Percentiles rank a stretch among this genome's conserved stretches.
Evolutionary conservation across 495 filamentous ascomycete genomes (phyloP).

Genomic region (Hypoxylon crocopeplum): DNA sequence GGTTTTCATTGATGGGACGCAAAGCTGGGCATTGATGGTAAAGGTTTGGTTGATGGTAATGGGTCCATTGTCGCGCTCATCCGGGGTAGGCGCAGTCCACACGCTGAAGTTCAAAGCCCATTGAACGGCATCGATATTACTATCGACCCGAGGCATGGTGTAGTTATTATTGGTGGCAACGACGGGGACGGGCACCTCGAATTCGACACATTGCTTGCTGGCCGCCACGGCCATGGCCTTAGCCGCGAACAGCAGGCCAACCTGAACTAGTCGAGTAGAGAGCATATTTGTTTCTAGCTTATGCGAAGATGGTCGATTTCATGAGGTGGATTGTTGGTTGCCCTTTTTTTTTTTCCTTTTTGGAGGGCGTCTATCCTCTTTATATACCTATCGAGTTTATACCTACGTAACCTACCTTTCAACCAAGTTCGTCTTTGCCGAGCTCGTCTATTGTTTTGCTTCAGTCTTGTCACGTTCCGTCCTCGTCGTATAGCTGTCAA

Average conservation of each 20-base stretch:
- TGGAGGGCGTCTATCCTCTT: background rate
- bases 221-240: conserved; percentile 2
- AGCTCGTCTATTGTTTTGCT: background rate
- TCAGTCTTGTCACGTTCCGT: background rate
- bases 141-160: conserved; percentile 28
- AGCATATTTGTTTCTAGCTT: background rate
- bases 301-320: background rate
- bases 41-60: conserved; percentile 46
- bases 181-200: conserved; percentile 40
- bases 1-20: conserved; percentile 41
- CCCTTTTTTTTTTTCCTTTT: background rate
- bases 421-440: background rate
- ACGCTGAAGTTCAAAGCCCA: conserved; percentile 30
- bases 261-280: conserved; percentile 1
- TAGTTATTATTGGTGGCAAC: conserved; percentile 34
- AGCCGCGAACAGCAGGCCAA: conserved; percentile 2
- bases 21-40: conserved; percentile 51
- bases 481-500: background rate
- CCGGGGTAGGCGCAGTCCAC: conserved; percentile 11
- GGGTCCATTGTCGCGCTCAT: conserved; percentile 24
- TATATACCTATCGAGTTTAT: background rate
- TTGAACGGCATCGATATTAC: conserved; percentile 43
- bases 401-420: background rate
- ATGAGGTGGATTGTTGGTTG: background rate
- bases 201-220: conserved; percentile 31